Percentiles rank a stretch among this genome's conserved stretches.
Conservation (phyloP, 2,329 filamentous ascomycete species). For the Plenodomus biglobosus region DNA sequence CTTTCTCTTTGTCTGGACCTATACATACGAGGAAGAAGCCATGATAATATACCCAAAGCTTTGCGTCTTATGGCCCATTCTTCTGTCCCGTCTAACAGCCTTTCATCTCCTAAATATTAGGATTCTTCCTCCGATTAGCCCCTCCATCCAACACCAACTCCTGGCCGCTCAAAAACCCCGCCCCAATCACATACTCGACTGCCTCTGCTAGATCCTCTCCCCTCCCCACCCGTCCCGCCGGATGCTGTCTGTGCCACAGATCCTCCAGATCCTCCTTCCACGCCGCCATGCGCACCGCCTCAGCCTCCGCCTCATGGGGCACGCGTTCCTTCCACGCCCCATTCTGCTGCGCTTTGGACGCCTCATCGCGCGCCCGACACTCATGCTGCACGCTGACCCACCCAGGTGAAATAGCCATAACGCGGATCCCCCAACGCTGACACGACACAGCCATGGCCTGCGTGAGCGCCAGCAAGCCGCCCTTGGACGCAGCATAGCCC, state of each 20-base stretch:
- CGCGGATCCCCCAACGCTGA: constrained; percentile 46
- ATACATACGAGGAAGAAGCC: no score
- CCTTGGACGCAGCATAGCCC: constrained; percentile 54
- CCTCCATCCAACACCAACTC: constrained; percentile 27
- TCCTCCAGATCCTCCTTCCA: constrained; percentile 52
- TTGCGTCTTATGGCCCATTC: no score
- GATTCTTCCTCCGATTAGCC: constrained; percentile 27
- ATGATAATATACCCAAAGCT: no score
- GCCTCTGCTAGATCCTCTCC: constrained; percentile 52
- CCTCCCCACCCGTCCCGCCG: constrained; percentile 52
- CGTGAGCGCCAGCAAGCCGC: constrained; percentile 52
- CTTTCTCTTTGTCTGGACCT: no score
- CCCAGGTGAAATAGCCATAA: constrained; percentile 53
- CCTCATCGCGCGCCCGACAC: constrained; percentile 45
- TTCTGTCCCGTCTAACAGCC: no score
- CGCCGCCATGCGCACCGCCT: constrained; percentile 14
- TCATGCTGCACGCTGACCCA: constrained; percentile 55
- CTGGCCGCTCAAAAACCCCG: constrained; percentile 45
- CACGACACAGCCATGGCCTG: constrained; percentile 53
- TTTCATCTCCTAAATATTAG: constrained; percentile 10
- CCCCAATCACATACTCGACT: constrained; percentile 47
- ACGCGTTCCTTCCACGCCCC: constrained; percentile 16
- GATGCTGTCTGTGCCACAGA: constrained; percentile 53
- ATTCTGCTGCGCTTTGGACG: constrained; percentile 27
- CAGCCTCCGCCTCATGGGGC: constrained; percentile 20